Evolutionary conservation across 2,329 filamentous ascomycete genomes (phyloP), one percentile per base, ranked within the genome.

Genomic region (Aspergillus aculeatinus): DNA sequence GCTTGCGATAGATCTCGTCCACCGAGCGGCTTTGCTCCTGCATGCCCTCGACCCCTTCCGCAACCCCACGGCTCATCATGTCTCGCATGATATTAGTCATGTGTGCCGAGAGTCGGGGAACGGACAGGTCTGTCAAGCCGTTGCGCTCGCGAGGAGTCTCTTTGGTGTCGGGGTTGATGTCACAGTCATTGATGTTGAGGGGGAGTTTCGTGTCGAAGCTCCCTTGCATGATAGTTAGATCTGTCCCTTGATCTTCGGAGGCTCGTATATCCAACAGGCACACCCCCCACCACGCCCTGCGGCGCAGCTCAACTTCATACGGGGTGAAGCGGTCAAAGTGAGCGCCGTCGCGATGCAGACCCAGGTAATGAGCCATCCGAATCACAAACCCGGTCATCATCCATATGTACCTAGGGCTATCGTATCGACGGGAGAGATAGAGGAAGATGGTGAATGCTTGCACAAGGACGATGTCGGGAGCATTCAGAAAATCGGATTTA

Each of bases 231-330:
- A 89, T 86, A 0, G 82, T 84, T 2, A 85, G 82, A 60, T 88
- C 85, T 23, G 83, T 84, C 0, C 85, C 86, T 67, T 88, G 85
- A 60, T 88, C 84, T 67, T 89, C 86, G 0, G 84, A 83, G 1
- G 85, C 80, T 60, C 86, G 77, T 3, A 81, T 79, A 67, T 89
- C 87, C 0, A 89, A 73, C 14, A 87, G 76, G 64, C 68, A 73
- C 25, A 78, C 58, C 31, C 62, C 59, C 73, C 75, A 77, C 76
- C 76, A 79, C 1, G 74, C 60, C 42, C 72, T 67, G 48, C 76
- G 71, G 55, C 76, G 69, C 68, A 77, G 76, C 52, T 78, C 74
- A 19, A 71, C 68, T 21, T 77, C 74, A 48, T 86, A 89, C 0
- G 86, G 85, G 0, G 77, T 76, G 0, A 88, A 44, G 16, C 27